These are phyloP conservation scores for Bonia amplexicaulis DNA, from an alignment of 176 grass and related monocot species.

Conservation along the genomic window DNA sequence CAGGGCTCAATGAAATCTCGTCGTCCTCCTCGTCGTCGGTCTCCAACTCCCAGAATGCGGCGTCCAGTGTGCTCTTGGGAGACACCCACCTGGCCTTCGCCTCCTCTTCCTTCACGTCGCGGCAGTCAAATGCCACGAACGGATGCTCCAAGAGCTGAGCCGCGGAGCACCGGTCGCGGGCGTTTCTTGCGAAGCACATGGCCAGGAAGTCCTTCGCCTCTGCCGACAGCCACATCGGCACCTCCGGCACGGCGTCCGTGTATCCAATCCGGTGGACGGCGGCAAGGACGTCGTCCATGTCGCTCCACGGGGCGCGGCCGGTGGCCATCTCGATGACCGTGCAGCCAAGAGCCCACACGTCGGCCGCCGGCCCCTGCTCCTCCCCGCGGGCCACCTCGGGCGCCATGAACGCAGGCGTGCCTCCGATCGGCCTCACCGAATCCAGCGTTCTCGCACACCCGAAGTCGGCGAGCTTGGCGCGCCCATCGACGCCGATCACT, in stretches of 20 bases:
- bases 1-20: not conserved
- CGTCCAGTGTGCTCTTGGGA: conserved; percentile 70
- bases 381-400: conserved; percentile 79
- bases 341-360: conserved; percentile 87
- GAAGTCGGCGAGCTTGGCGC: conserved; percentile 71
- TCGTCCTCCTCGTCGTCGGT: conserved; percentile 29
- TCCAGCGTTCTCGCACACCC: conserved; percentile 43
- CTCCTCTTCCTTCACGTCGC: not conserved
- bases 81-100: conserved; percentile 35
- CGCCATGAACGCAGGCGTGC: conserved; percentile 95
- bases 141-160: conserved; percentile 56
- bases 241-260: conserved; percentile 52
- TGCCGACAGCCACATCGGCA: conserved; percentile 46
- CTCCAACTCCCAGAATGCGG: conserved; percentile 45
- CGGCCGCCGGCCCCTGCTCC: conserved; percentile 56
- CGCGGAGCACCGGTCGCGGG: conserved; percentile 36
- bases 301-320: conserved; percentile 50
- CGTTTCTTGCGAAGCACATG: conserved; percentile 46
- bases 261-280: conserved; percentile 65
- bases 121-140: conserved; percentile 28
- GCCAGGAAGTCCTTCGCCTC: conserved; percentile 60
- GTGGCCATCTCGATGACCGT: conserved; percentile 76
- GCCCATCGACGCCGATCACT: conserved; percentile 50
- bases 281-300: conserved; percentile 32
- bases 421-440: conserved; percentile 31